Conservation (phyloP, 169 alveolate genomes). For the Miamiensis avidus region DNA sequence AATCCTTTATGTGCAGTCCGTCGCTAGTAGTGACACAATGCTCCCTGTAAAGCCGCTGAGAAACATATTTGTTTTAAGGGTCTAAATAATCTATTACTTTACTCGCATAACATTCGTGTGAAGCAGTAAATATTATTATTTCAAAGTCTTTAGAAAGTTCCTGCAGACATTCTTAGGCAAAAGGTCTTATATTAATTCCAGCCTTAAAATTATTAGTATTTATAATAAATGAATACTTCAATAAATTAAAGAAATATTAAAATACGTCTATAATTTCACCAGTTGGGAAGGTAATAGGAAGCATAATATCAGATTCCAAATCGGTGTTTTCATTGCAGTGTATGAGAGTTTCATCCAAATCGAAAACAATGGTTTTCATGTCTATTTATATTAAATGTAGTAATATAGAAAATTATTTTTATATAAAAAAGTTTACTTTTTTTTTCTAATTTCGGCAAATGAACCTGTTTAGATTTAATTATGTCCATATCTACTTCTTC, state of each 20-base stretch:
- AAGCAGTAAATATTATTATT: slow-evolving; percentile 72
- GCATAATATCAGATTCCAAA: slow-evolving; percentile 41
- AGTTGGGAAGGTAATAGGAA: slow-evolving; percentile 45
- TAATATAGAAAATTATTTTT: not conserved
- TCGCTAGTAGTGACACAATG: slow-evolving; percentile 59
- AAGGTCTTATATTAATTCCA: slow-evolving; percentile 75
- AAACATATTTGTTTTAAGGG: slow-evolving; percentile 58
- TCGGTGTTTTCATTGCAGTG: slow-evolving; percentile 58
- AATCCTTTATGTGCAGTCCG: slow-evolving; percentile 61
- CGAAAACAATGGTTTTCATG: slow-evolving; percentile 64
- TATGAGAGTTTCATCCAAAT: slow-evolving; percentile 75
- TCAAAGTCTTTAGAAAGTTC: slow-evolving; percentile 53
- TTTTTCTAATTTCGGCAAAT: not conserved
- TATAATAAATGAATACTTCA: too few species aligned
- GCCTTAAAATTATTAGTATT: slow-evolving; percentile 44
- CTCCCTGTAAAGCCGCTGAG: slow-evolving; percentile 66
- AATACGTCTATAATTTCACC: slow-evolving; percentile 15
- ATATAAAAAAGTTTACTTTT: not conserved
- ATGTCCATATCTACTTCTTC: not conserved
- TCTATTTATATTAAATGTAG: slow-evolving; percentile 8
- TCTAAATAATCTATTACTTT: slow-evolving; percentile 69
- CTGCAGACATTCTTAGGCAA: slow-evolving; percentile 53
- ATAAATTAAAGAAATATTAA: too few species aligned
- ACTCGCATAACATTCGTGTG: slow-evolving; percentile 74
- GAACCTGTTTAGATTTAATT: too few species aligned